Evolutionary conservation across 768 basidiomycete genomes (phyloP).

Genomic region (Lentinula lateritia): DNA sequence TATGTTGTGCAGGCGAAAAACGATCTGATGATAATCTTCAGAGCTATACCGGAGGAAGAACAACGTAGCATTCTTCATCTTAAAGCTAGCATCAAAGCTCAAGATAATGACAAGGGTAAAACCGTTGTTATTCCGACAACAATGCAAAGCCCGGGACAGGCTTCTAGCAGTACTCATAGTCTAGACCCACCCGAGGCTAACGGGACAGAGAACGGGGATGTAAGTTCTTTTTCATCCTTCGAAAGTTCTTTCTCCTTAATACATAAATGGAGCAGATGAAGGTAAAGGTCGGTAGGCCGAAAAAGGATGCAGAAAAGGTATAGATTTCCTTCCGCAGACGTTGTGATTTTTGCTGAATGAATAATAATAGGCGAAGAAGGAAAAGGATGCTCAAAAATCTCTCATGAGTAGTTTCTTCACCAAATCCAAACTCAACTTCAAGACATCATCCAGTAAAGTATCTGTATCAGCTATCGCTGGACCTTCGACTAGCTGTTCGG

Average conservation of each 20-base stretch:
- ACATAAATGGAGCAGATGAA: conserved; percentile 16
- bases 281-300: conserved; percentile 32
- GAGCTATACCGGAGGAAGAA: conserved; percentile 52
- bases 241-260: background rate
- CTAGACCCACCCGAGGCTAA: conserved; percentile 15
- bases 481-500: conserved; percentile 34
- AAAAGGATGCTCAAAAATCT: conserved; percentile 61
- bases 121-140: background rate
- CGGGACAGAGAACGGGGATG: conserved; percentile 35
- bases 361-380: conserved; percentile 49
- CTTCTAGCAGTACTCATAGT: background rate
- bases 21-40: conserved; percentile 49
- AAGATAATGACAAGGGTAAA: conserved; percentile 29
- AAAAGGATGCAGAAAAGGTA: conserved; percentile 53
- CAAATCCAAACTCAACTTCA: conserved; percentile 42
- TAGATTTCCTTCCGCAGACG: background rate
- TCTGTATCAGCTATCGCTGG: conserved; percentile 19
- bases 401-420: conserved; percentile 77
- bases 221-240: conserved; percentile 15
- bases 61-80: conserved; percentile 49
- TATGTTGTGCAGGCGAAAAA: conserved; percentile 46
- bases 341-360: background rate
- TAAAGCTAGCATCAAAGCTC: conserved; percentile 29
- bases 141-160: background rate
- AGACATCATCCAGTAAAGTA: conserved; percentile 18